These are phyloP conservation scores for Clonostachys byssicola DNA, from an alignment of 2,329 filamentous ascomycete genomes.

Conservation along the genomic window DNA sequence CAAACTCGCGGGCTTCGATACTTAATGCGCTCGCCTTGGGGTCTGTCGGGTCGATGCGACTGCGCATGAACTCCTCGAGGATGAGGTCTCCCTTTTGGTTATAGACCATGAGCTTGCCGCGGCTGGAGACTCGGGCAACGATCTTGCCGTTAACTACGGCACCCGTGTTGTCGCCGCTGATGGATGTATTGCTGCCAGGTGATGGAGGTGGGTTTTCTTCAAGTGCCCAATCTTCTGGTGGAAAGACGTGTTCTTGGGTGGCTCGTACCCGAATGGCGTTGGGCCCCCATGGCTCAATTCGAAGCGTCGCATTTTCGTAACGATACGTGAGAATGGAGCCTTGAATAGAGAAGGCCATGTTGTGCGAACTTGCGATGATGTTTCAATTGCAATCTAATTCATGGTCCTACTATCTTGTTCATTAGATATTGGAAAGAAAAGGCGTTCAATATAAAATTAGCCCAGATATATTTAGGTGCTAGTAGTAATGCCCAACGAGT, in stretches of 20 bases:
- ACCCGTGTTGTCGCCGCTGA: slow-evolving; percentile 8
- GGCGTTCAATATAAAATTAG: no score
- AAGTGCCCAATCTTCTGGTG: slow-evolving; percentile 31
- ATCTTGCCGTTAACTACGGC: slow-evolving; percentile 21
- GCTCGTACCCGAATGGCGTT: slow-evolving; percentile 41
- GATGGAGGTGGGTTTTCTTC: slow-evolving; percentile 7
- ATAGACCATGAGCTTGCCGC: slow-evolving; percentile 20
- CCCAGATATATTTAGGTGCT: no score
- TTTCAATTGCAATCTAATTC: no score
- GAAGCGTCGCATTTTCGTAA: slow-evolving; percentile 40
- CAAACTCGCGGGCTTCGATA: slow-evolving; percentile 54
- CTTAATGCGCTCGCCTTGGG: slow-evolving; percentile 55
- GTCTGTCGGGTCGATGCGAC: slow-evolving; percentile 29
- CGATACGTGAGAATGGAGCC: slow-evolving; percentile 12
- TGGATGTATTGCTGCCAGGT: not conserved
- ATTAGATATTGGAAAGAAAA: no score
- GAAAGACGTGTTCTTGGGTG: slow-evolving; percentile 29
- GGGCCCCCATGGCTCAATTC: slow-evolving; percentile 42
- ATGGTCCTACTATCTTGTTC: no score
- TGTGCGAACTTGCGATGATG: no score
- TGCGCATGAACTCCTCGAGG: slow-evolving; percentile 23
- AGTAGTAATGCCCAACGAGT: no score
- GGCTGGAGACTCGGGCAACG: slow-evolving; percentile 15
- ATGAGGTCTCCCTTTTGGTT: slow-evolving; percentile 16
- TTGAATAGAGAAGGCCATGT: no score